Base-by-base conservation (phyloP, 2,329 filamentous ascomycete genomes). In the Tolypocladium sp. region DNA sequence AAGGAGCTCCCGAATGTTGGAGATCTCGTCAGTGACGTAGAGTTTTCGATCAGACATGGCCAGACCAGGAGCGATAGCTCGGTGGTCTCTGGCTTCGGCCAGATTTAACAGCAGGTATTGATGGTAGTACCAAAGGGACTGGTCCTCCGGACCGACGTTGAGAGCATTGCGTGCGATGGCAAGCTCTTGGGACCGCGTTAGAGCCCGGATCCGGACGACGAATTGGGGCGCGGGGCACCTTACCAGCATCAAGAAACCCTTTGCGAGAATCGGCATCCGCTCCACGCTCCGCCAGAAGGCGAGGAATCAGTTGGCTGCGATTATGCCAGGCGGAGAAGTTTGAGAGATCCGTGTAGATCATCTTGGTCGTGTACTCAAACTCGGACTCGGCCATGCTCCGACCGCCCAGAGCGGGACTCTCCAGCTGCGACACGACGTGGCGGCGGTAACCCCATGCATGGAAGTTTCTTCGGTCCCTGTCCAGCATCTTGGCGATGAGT, bases 281-380 rank as follows among this genome's bases (percentile, higher is more conserved):
- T 0, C 78, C 73, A 55, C 90, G 82, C 72, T 95, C 90, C 22
- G 84, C 75, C 56, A 97, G 77, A 25, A 97, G 74, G 46, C 83
- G 82, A 49, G 90, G 85, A 58, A 97, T 94, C 27, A 97, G 79
- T 68, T 90, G 90, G 65, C 89, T 91, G 57, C 94, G 86, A 69
- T 89, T 89, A 71, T 99, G 94, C 93, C 94, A 97, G 2, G 94
- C 94, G 4, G 92, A 97, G 71, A 97, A 99, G 71, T 99, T 99
- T 46, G 90, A 96, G 55, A 99, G 79, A 66, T 95, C 90, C n/a
- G 75, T 77, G 46, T 82, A 78, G 66, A 97, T 91, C 91, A 93
- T 97, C 69, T 85, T 89, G 17, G 88, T 92, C 1, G 94, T 97
- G 73, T 97, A 97, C 41, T 84, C 85, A 65, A 96, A 94, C 72